phyloP scores from a whole-genome alignment of 768 basidiomycete species.

The Collybia mongolica region DNA sequence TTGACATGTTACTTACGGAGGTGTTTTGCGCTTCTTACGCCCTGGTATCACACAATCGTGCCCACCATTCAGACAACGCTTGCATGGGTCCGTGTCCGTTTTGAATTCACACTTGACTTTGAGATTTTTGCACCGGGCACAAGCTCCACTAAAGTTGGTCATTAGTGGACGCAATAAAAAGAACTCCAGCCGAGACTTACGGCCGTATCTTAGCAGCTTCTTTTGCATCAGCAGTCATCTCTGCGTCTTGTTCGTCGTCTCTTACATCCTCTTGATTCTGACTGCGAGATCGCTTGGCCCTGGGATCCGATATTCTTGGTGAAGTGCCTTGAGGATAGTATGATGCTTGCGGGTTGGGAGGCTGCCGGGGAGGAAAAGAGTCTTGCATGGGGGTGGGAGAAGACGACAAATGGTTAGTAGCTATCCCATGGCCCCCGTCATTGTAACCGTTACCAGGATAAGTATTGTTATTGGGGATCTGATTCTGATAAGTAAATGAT shows the following conservation, averaged over 20 bases:
- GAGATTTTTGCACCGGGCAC: conserved; percentile 64
- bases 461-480: conserved; percentile 5
- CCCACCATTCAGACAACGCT: conserved; percentile 66
- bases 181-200: conserved; percentile 26
- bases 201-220: conserved; percentile 41
- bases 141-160: conserved; percentile 45
- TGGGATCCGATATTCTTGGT: conserved; percentile 16
- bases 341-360: conserved; percentile 4
- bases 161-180: background rate
- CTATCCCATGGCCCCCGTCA: conserved; percentile 5
- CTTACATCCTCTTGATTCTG: conserved; percentile 27
- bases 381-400: conserved; percentile 28
- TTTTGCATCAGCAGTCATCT: conserved; percentile 28
- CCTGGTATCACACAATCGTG: conserved; percentile 82
- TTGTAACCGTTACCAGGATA: conserved; percentile 12
- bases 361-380: conserved; percentile 18
- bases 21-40: conserved; percentile 75
- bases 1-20: conserved; percentile 55
- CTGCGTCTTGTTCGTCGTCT: conserved; percentile 36
- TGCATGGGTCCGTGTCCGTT: conserved; percentile 71
- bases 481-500: conserved; percentile 9
- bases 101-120: conserved; percentile 79
- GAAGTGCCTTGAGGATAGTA: conserved; percentile 18
- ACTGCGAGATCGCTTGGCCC: conserved; percentile 35
- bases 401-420: conserved; percentile 3